These are phyloP conservation scores for Adenanthera pavonina DNA, from an alignment of 306 rosid genomes.

Conservation along the genomic window DNA sequence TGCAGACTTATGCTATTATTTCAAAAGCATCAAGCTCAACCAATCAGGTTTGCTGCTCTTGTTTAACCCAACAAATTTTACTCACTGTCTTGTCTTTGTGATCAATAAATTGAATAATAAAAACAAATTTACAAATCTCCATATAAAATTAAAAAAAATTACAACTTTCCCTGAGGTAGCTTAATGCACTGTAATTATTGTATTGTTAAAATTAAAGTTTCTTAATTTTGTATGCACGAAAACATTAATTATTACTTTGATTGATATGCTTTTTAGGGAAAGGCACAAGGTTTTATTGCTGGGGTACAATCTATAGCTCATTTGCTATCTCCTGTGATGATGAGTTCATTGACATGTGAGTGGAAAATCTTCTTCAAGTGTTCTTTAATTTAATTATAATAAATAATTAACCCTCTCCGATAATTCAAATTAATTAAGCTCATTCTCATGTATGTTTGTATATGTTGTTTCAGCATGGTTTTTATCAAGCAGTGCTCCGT, in stretches of 20 bases:
- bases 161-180: no score
- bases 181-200: no score
- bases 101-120: neutral
- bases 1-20: slow-evolving; percentile 79
- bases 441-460: neutral
- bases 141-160: no score
- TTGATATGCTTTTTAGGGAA: slow-evolving; percentile 52
- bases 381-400: neutral
- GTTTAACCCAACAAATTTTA: neutral
- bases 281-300: slow-evolving; percentile 81
- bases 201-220: no score
- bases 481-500: slow-evolving; percentile 75
- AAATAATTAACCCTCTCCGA: neutral
- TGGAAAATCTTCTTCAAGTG: slow-evolving; percentile 22
- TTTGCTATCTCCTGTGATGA: slow-evolving; percentile 73
- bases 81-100: no score
- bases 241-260: no score
- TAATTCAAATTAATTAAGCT: neutral
- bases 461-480: slow-evolving; percentile 69
- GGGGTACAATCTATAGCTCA: slow-evolving; percentile 78
- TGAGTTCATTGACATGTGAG: slow-evolving; percentile 89
- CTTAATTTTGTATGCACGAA: no score
- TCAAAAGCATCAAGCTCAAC: slow-evolving; percentile 73
- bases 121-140: neutral
- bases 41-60: slow-evolving; percentile 65